Evolutionary conservation across 495 filamentous ascomycete species (phyloP).

Genomic region (Tuber melanosporum): DNA sequence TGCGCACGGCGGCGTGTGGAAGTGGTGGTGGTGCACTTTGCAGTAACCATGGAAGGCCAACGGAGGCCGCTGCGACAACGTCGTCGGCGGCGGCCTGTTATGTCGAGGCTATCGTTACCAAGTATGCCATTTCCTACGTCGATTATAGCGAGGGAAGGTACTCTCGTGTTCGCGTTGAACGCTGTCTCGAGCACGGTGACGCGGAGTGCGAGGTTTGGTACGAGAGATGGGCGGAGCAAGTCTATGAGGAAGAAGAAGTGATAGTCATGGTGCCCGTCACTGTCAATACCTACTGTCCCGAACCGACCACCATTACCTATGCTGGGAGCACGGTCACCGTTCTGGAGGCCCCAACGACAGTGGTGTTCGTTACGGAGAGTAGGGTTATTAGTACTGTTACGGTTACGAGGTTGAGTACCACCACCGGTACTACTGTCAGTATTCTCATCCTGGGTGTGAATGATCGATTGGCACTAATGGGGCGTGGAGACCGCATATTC

Average conservation of each 20-base stretch:
- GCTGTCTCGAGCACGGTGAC: neutral
- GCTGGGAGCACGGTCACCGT: conserved; percentile 47
- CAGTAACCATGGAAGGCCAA: neutral
- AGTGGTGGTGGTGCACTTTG: neutral
- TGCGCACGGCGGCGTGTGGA: conserved; percentile 6
- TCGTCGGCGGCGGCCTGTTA: neutral
- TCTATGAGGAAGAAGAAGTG: conserved; percentile 6
- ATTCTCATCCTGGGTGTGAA: neutral
- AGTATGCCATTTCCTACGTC: conserved; percentile 14
- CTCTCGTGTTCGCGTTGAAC: conserved; percentile 17
- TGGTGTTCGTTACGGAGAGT: conserved; percentile 46
- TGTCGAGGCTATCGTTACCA: conserved; percentile 17
- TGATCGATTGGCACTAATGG: neutral
- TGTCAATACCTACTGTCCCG: conserved; percentile 23
- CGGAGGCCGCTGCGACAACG: neutral
- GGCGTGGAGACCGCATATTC: neutral
- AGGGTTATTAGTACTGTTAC: conserved; percentile 20
- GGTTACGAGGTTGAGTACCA: neutral
- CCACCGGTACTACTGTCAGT: conserved; percentile 13
- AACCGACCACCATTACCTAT: conserved; percentile 18
- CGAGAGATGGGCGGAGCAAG: conserved; percentile 22
- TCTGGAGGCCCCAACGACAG: conserved; percentile 47
- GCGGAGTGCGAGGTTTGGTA: conserved; percentile 15
- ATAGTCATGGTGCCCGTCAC: conserved; percentile 15
- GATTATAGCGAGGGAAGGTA: conserved; percentile 8